These are phyloP conservation scores for Mucor piriformis DNA, from an alignment of 371 early-diverging fungal genomes.

Conservation along the genomic window DNA sequence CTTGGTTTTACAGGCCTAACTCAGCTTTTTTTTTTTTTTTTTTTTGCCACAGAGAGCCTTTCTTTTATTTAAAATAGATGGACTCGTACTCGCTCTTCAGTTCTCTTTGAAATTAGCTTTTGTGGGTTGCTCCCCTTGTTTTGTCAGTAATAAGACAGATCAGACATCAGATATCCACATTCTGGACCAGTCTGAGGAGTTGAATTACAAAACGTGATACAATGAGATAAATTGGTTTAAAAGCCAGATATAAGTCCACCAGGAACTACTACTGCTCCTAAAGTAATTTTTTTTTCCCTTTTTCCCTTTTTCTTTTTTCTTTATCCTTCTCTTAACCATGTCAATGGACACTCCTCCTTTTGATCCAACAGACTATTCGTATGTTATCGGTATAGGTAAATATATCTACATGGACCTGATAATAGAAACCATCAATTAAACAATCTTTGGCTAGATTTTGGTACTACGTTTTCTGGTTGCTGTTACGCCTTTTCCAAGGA, in stretches of 20 bases:
- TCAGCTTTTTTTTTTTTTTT: background rate
- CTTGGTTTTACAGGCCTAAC: no score
- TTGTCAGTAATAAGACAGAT: background rate
- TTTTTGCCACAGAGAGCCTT: no score
- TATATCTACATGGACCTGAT: background rate
- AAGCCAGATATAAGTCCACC: conserved; percentile 5
- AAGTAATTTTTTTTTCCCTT: background rate
- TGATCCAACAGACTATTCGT: conserved; percentile 49
- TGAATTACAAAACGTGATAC: conserved; percentile 2
- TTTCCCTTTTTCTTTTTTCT: conserved; percentile 1
- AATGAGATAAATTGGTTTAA: background rate
- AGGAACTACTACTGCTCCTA: conserved; percentile 11
- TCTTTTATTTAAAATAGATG: no score
- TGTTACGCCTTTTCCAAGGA: conserved; percentile 56
- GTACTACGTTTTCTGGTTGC: conserved; percentile 59
- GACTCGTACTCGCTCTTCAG: no score
- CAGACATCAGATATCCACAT: background rate
- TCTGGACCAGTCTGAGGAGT: conserved; percentile 12
- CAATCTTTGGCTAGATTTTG: conserved; percentile 51
- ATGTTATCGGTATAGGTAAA: conserved; percentile 56
- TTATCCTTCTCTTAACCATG: conserved; percentile 8
- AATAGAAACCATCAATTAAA: background rate
- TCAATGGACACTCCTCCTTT: conserved; percentile 41
- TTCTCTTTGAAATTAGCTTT: no score
- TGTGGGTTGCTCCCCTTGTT: no score